Evolutionary conservation across 768 basidiomycete species (phyloP).

Genomic region (Trametes cingulata): DNA sequence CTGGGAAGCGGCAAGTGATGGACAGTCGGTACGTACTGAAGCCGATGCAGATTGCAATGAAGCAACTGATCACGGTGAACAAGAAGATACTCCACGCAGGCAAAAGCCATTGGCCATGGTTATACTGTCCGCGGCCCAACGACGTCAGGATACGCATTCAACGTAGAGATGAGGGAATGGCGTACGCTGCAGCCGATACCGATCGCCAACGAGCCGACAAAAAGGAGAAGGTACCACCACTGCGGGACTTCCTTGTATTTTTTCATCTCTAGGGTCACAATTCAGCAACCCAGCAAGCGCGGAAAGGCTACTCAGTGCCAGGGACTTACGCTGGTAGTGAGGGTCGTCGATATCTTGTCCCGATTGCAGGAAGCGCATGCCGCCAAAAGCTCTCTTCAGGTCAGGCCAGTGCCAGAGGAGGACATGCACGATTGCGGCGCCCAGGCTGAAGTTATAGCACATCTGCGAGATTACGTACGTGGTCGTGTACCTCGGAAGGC

Average conservation of each 20-base stretch:
- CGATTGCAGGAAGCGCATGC: slow-evolving; percentile 39
- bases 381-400: slow-evolving; percentile 45
- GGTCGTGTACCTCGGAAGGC: slow-evolving; percentile 41
- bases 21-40: slow-evolving; percentile 37
- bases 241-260: slow-evolving; percentile 56
- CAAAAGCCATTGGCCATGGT: slow-evolving; percentile 44
- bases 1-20: background rate
- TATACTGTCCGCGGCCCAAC: slow-evolving; percentile 24
- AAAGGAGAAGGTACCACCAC: slow-evolving; percentile 50
- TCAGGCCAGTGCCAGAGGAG: slow-evolving; percentile 56
- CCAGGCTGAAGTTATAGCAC: slow-evolving; percentile 52
- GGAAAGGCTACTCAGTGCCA: too few relatives aligned
- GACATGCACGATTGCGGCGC: slow-evolving; percentile 50
- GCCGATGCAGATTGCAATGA: slow-evolving; percentile 37
- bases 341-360: slow-evolving; percentile 48
- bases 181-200: slow-evolving; percentile 47
- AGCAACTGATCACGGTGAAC: slow-evolving; percentile 45
- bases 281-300: background rate
- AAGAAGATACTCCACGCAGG: slow-evolving; percentile 57
- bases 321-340: slow-evolving; percentile 46
- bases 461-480: slow-evolving; percentile 51
- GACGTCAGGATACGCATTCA: background rate
- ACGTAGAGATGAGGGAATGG: background rate
- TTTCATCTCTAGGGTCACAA: slow-evolving; percentile 41
- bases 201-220: slow-evolving; percentile 46